Conservation (phyloP, 169 alveolate genomes). For the Eimeria necatrix region DNA sequence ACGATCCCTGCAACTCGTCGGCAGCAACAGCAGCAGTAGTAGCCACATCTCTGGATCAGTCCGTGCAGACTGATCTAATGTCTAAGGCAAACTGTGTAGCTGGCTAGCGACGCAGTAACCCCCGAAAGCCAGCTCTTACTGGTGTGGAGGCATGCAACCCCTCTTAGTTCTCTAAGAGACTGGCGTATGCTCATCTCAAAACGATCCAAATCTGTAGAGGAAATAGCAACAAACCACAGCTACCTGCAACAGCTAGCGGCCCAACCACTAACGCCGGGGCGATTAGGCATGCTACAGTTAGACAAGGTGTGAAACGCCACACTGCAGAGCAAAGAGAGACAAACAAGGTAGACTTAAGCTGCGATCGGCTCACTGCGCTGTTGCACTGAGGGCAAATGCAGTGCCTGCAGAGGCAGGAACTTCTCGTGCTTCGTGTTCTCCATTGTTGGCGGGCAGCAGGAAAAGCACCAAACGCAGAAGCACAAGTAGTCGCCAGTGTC, state of each 20-base stretch:
- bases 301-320: background rate
- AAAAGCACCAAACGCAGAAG: constrained; percentile 16
- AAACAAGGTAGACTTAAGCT: background rate
- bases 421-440: background rate
- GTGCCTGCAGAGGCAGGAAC: constrained; percentile 49
- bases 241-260: background rate
- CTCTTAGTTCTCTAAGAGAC: constrained; percentile 4
- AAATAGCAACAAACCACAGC: background rate
- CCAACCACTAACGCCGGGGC: background rate
- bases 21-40: background rate
- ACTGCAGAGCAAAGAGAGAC: background rate
- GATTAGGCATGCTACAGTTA: background rate
- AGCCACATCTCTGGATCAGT: no score
- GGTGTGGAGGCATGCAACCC: constrained; percentile 38
- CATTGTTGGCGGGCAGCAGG: constrained; percentile 9
- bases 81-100: background rate
- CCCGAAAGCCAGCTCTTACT: background rate
- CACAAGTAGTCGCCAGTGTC: background rate
- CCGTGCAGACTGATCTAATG: background rate
- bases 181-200: constrained; percentile 41
- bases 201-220: background rate
- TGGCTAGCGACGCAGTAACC: background rate
- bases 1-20: background rate
- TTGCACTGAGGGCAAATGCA: constrained; percentile 17
- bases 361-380: background rate